Base-by-base conservation (phyloP, 345 rosid genomes). In the Populus simonii region DNA sequence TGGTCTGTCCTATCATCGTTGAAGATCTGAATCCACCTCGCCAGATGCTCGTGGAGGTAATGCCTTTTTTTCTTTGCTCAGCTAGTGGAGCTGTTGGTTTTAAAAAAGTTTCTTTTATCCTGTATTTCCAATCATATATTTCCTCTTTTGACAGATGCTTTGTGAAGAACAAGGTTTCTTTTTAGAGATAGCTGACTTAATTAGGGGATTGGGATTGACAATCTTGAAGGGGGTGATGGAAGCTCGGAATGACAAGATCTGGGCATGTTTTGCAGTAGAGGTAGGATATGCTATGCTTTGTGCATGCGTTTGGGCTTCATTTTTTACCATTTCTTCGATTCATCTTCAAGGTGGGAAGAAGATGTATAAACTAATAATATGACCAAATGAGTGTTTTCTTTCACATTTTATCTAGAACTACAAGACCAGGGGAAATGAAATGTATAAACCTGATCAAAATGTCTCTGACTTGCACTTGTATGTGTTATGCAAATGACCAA, bases 181-280 rank as follows among this genome's bases (percentile, higher is more conserved):
- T 87, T 85, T 96, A 0, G 99, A 96, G 82, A 96, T 94, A 71
- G 99, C 97, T 25, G 97, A 96, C 74, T 74, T 93, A 76, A 90
- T 96, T 79, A 82, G 93, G 83, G 94, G 97, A 74, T 75, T 96
- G 86, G 99, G 99, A 69, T 82, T 96, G 74, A 96, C 97, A 66
- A 96, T 96, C 87, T 87, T 96, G 90, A 96, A 89, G 81, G 99
- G 99, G 29, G 88, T 92, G 38, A 89, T 96, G 88, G 97, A 96
- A 82, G 87, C 94, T 78, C 86, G 91, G 55, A 71, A 87, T 25
- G 94, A 90, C 86, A 92, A 94, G 86, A 89, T 94, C 66, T 91
- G 97, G 97, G 98, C 97, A 41, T 92, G 87, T 36, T 96, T 94
- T 83, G 86, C 91, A 0, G 97, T 96, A 3, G 99, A 94, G 97